A percentile compares a stretch with the other conserved stretches of the same genome.
phyloP scores from a whole-genome alignment of 1,139 yeast genomes.

The Blastobotrys ciferrii region DNA sequence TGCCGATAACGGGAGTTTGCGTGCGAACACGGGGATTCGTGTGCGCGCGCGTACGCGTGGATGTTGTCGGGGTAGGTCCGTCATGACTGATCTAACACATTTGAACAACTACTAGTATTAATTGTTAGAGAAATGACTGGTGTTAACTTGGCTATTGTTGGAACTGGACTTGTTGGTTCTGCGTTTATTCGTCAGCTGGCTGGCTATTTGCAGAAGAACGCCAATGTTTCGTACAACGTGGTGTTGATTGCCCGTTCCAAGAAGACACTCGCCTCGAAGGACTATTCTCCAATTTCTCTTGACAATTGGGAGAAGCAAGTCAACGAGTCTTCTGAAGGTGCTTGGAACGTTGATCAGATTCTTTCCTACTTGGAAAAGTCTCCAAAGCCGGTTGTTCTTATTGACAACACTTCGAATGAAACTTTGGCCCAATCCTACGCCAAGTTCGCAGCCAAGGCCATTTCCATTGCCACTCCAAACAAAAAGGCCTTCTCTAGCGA shows the following conservation, averaged over 20 bases:
- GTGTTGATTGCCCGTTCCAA: slow-evolving; percentile 74
- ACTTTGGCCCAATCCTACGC: slow-evolving; percentile 76
- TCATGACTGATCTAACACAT: background rate
- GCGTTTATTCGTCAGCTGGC: slow-evolving; percentile 77
- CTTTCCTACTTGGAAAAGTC: slow-evolving; percentile 62
- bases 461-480: slow-evolving; percentile 96
- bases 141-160: slow-evolving; percentile 78
- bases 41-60: no score
- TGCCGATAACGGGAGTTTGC: background rate
- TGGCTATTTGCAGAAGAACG: slow-evolving; percentile 40
- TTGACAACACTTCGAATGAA: slow-evolving; percentile 91
- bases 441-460: slow-evolving; percentile 65
- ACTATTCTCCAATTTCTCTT: slow-evolving; percentile 69
- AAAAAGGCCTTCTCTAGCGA: slow-evolving; percentile 95
- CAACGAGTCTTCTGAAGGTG: slow-evolving; percentile 46
- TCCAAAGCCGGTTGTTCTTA: slow-evolving; percentile 72
- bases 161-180: slow-evolving; percentile 94
- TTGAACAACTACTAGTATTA: background rate
- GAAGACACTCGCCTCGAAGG: slow-evolving; percentile 64
- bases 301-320: slow-evolving; percentile 52
- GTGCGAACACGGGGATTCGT: slow-evolving; percentile 1
- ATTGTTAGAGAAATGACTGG: slow-evolving; percentile 21
- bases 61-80: background rate
- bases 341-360: slow-evolving; percentile 58
- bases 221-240: slow-evolving; percentile 57